Evolutionary conservation across 768 basidiomycete genomes (phyloP), one percentile per base, ranked within the genome.

Genomic region (Trametes cubensis): DNA sequence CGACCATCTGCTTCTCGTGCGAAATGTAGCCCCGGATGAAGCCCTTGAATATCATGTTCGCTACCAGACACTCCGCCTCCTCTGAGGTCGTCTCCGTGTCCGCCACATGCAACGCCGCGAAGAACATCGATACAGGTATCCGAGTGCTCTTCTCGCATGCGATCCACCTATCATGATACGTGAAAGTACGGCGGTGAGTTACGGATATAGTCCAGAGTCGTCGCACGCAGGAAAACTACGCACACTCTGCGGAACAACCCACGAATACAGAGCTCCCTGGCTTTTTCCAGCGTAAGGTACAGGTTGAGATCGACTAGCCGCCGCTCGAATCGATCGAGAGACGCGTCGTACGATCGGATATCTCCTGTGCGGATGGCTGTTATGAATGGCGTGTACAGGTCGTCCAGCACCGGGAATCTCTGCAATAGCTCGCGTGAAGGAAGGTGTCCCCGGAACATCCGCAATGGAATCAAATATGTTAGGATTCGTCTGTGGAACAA

Each of bases 21-120:
- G 94, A 94, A 69, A 99, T 95, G 75, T 98, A 99, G 10, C 97
- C 97, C 53, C 91, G 84, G 76, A 98, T 88, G 73, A 88, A 92
- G 20, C 91, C 92, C 77, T 89, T 92, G 78, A 89, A 94, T 46
- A 98, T 91, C 92, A 96, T 90, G 72, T 95, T 95, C 28, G 95
- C 94, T 8, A 97, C 85, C 54, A 95, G 83, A 73, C 95, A 97
- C 74, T 98, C 95, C 2, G 92, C 92, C 73, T 96, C 95, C 66
- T 91, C 94, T 62, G 79, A 71, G 8, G 86, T 79, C 23, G 91
- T 84, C 13, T 87, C 83, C 38, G 39, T 39, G 61, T 89, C 90
- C 4, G 90, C 88, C 59, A 93, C 75, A 54, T 77, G 78, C 51
- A 96, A 77, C 6, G 90, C 88, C n/a, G 79, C 78, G 70, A 89